Evolutionary conservation across 768 basidiomycete genomes (phyloP), one percentile per base, ranked within the genome.

Genomic region (Suillus clintonianus): DNA sequence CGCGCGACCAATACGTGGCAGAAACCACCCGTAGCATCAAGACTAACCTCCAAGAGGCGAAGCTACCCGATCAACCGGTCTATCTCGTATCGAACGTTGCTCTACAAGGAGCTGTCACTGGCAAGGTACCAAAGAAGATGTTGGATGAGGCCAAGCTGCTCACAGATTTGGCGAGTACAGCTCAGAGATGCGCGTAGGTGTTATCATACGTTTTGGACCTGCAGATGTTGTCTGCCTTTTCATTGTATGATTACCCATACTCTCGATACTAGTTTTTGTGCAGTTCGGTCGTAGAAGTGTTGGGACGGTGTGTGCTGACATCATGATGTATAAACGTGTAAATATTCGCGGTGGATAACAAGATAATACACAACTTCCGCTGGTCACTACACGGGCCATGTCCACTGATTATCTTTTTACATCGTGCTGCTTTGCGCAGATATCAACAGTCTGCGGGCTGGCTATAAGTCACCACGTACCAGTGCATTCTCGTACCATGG

Each of bases 61-160:
- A 54, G 32, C 51, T 69, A 14, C 64, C 64, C 60, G 58, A 68
- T n/a, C 64, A 61, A 48, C 65, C 62, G 15, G 64, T 68, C 4
- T 69, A 69, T 47, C 47, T 69, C 14, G 60, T 68, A 4, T 68
- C 68, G 30, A 68, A 65, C 39, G 62, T 60, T 36, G 42, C 67
- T 10, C 59, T 69, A 7, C 48, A 36, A 8, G 54, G 53, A 41
- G 39, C 60, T 4, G 60, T 67, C 3, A 30, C 50, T 19, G 55
- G 61, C 19, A 48, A 45, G 36, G 1, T 17, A 48, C 45, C 64
- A 2, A 59, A 59, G 39, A 62, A 37, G 36, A 24, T 62, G 11
- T 1, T 62, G 9, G 61, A 62, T 36, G 61, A 62, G 42, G 41
- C 45, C 8, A 60, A 62, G 36, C 24, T 62, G 14, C 61, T 62